These are phyloP conservation scores for Begonia masoniana DNA, from an alignment of 306 rosid genomes.

Conservation along the genomic window DNA sequence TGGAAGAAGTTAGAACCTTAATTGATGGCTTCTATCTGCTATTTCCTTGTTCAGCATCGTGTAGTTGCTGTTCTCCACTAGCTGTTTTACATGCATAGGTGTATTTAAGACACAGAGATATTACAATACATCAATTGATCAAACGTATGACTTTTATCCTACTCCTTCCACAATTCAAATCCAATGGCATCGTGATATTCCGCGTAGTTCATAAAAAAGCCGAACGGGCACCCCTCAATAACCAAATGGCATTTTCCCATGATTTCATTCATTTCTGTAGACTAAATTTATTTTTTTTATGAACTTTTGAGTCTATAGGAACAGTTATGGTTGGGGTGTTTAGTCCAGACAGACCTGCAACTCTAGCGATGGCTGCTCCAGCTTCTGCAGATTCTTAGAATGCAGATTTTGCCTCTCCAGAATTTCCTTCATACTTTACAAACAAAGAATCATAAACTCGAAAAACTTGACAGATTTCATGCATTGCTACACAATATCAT, in stretches of 20 bases:
- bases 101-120: too few species aligned
- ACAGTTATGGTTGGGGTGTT: not conserved
- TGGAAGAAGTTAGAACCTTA: slow-evolving; percentile 31
- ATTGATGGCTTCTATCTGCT: slow-evolving; percentile 48
- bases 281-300: not conserved
- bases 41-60: slow-evolving; percentile 63
- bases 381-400: slow-evolving; percentile 57
- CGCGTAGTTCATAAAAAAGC: too few species aligned
- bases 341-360: slow-evolving; percentile 40
- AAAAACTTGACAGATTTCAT: too few species aligned
- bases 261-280: not conserved
- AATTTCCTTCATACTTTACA: slow-evolving; percentile 63
- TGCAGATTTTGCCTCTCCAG: slow-evolving; percentile 66
- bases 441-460: too few species aligned
- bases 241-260: too few species aligned
- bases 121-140: too few species aligned
- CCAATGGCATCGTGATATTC: too few species aligned
- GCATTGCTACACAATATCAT: too few species aligned
- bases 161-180: too few species aligned
- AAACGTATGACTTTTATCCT: too few species aligned
- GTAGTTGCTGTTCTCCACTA: slow-evolving; percentile 63
- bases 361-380: slow-evolving; percentile 79
- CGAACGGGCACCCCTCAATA: too few species aligned
- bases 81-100: slow-evolving; percentile 22
- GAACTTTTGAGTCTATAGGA: not conserved